Evolutionary conservation across 73 alveolate genomes (phyloP).

Genomic region (Paraurostyla sp.): DNA sequence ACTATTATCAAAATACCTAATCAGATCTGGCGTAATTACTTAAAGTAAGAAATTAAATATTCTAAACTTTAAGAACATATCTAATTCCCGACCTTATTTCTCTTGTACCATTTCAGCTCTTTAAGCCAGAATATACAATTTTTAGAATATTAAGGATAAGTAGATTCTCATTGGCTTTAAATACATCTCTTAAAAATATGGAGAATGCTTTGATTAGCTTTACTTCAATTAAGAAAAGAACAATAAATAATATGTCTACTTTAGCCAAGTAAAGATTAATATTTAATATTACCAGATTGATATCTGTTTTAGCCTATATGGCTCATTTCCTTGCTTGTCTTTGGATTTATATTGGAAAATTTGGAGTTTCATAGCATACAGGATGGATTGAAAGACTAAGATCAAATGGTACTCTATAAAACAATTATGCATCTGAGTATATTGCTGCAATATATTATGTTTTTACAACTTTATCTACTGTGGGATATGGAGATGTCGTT

Average conservation of each 20-base stretch:
- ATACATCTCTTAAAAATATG: not conserved
- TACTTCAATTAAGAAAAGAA: not conserved
- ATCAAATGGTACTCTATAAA: not conserved
- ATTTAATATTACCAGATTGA: not conserved
- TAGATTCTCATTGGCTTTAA: not conserved
- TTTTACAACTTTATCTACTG: constrained; percentile 70
- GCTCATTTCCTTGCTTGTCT: constrained; percentile 64
- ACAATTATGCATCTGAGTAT: constrained; percentile 22
- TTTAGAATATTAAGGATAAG: not conserved
- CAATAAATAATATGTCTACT: not conserved
- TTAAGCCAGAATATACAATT: not conserved
- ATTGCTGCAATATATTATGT: constrained; percentile 67
- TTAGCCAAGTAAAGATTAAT: not conserved
- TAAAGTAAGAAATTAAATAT: not conserved
- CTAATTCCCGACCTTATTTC: constrained; percentile 24
- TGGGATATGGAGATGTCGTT: constrained; percentile 74
- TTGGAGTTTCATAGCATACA: not conserved
- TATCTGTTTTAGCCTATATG: constrained; percentile 17
- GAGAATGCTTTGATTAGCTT: not conserved
- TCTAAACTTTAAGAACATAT: not conserved
- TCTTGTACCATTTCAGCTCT: constrained; percentile 11
- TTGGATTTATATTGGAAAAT: constrained; percentile 61
- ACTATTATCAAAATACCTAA: not conserved
- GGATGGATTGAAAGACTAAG: constrained; percentile 63
- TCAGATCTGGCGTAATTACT: not conserved